These are phyloP conservation scores for Arthroderma sp. DNA, from an alignment of 2,329 filamentous ascomycete species.

Conservation along the genomic window DNA sequence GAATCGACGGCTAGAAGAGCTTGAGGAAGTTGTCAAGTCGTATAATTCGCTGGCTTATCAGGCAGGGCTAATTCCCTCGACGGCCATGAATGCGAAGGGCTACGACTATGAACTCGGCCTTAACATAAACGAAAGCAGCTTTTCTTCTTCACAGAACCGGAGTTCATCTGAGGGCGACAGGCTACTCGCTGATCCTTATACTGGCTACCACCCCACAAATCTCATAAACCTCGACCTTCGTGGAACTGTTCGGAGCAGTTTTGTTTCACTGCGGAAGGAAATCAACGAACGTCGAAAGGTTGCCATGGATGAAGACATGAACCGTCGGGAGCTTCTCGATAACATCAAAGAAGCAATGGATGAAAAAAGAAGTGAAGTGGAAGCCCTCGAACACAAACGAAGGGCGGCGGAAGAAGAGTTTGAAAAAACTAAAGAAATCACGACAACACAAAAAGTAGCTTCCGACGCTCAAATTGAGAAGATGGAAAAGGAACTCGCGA, in stretches of 20 bases:
- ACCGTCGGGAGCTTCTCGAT: slow-evolving; percentile 84
- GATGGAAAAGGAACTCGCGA: slow-evolving; percentile 95
- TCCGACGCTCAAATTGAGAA: slow-evolving; percentile 93
- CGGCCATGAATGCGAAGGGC: slow-evolving; percentile 74
- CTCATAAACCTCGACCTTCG: slow-evolving; percentile 81
- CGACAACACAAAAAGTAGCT: slow-evolving; percentile 72
- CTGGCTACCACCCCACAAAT: slow-evolving; percentile 80
- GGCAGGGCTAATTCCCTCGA: slow-evolving; percentile 74
- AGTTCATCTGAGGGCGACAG: slow-evolving; percentile 52
- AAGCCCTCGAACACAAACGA: slow-evolving; percentile 77
- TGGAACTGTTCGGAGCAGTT: slow-evolving; percentile 64
- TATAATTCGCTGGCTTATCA: slow-evolving; percentile 95
- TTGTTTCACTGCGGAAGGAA: slow-evolving; percentile 69
- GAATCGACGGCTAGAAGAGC: slow-evolving; percentile 70
- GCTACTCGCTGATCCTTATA: slow-evolving; percentile 65
- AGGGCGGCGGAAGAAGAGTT: slow-evolving; percentile 85
- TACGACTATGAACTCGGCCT: slow-evolving; percentile 73
- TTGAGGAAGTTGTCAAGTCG: slow-evolving; percentile 77
- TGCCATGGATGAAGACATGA: slow-evolving; percentile 81
- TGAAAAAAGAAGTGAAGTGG: slow-evolving; percentile 85
- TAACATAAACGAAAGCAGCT: slow-evolving; percentile 69
- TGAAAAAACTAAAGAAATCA: slow-evolving; percentile 81
- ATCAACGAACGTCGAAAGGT: slow-evolving; percentile 76
- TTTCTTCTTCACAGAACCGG: slow-evolving; percentile 48
- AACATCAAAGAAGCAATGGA: slow-evolving; percentile 94